Evolutionary conservation across 164 flowering plant genomes (phyloP).

Genomic region (Vitis cinerea): DNA sequence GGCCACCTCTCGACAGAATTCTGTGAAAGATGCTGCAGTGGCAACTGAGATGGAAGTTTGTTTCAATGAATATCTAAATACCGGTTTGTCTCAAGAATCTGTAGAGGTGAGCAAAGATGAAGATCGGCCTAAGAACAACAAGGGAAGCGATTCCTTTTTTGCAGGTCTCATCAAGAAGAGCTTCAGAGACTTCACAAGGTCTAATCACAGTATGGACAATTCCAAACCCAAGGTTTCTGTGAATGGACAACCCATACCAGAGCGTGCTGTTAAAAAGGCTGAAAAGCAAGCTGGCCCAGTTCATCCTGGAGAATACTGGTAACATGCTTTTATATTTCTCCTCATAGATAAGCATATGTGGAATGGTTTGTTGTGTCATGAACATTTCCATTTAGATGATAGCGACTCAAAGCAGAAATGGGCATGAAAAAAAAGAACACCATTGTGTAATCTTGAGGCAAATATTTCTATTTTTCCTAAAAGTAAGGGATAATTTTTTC

Average conservation of each 20-base stretch:
- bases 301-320: slow-evolving; percentile 89
- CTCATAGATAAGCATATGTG: too few relatives aligned
- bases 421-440: too few relatives aligned
- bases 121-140: slow-evolving; percentile 23
- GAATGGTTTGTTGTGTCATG: too few relatives aligned
- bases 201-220: slow-evolving; percentile 30
- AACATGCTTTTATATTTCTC: slow-evolving; percentile 11
- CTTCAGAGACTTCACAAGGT: slow-evolving; percentile 38
- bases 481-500: too few relatives aligned
- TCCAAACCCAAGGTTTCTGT: slow-evolving; percentile 45
- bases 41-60: slow-evolving; percentile 44
- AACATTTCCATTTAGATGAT: too few relatives aligned
- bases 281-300: slow-evolving; percentile 85
- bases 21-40: slow-evolving; percentile 33
- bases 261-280: slow-evolving; percentile 72
- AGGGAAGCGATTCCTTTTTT: slow-evolving; percentile 48
- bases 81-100: slow-evolving; percentile 36
- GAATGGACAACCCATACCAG: slow-evolving; percentile 73
- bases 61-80: slow-evolving; percentile 31
- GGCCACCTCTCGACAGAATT: slow-evolving; percentile 30
- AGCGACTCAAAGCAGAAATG: too few relatives aligned
- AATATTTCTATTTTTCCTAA: too few relatives aligned
- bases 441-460: too few relatives aligned
- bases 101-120: slow-evolving; percentile 31
- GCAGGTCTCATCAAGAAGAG: slow-evolving; percentile 40